These are phyloP conservation scores for Candida vaughaniae DNA, from an alignment of 805 yeast species.

Conservation along the genomic window DNA sequence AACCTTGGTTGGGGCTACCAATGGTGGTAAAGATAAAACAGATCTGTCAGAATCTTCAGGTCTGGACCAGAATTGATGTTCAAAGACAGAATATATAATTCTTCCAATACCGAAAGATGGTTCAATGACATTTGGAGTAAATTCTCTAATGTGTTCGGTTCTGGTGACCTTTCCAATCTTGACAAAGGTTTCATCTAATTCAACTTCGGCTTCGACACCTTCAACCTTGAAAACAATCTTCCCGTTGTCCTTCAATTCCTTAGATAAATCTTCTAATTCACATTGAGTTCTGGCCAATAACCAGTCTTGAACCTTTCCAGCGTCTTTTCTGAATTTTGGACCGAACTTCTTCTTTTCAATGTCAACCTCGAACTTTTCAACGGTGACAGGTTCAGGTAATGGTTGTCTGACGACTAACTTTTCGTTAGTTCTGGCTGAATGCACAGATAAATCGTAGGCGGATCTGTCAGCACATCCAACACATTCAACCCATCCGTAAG, in stretches of 20 bases:
- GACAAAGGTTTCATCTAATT: conserved; percentile 70
- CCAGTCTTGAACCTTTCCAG: conserved; percentile 86
- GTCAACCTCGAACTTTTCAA: conserved; percentile 80
- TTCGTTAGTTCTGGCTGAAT: conserved; percentile 91
- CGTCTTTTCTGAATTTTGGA: conserved; percentile 96
- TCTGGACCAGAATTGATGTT: conserved; percentile 94
- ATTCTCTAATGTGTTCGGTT: conserved; percentile 91
- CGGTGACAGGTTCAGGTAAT: conserved; percentile 77
- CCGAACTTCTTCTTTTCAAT: conserved; percentile 95
- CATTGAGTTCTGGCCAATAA: conserved; percentile 74
- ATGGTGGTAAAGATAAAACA: conserved; percentile 88
- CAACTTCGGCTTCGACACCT: conserved; percentile 64
- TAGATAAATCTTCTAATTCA: conserved; percentile 74
- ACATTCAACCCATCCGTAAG: conserved; percentile 99
- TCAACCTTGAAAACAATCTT: conserved; percentile 66
- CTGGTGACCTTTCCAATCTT: conserved; percentile 74
- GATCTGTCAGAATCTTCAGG: conserved; percentile 83
- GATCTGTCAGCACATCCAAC: conserved; percentile 99
- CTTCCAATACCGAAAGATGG: conserved; percentile 99
- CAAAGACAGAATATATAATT: conserved; percentile 87
- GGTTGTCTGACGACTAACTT: conserved; percentile 92
- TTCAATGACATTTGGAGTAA: conserved; percentile 94
- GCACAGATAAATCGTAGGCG: conserved; percentile 95
- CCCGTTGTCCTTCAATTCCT: conserved; percentile 60
- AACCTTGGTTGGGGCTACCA: conserved; percentile 97